These are phyloP conservation scores for Naumovozyma baii DNA, from an alignment of 805 yeast genomes.

Conservation along the genomic window DNA sequence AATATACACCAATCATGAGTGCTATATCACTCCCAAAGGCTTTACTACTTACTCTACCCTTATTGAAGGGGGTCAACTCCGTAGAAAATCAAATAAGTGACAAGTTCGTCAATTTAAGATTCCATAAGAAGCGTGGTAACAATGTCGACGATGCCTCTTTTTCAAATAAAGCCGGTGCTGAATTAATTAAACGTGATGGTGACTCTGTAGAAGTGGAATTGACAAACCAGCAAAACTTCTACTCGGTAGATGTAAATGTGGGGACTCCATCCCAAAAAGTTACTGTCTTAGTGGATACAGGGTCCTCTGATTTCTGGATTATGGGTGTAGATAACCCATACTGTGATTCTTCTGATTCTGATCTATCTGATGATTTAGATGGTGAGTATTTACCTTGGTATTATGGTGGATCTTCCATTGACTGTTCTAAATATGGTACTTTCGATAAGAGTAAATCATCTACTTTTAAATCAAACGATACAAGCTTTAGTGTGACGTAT, in stretches of 20 bases:
- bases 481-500: constrained; percentile 39
- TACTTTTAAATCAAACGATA: constrained; percentile 20
- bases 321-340: constrained; percentile 40
- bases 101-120: constrained; percentile 11
- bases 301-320: constrained; percentile 60
- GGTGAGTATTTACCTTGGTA: too few species aligned
- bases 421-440: constrained; percentile 34
- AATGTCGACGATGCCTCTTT: constrained; percentile 4
- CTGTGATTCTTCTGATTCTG: constrained; percentile 19
- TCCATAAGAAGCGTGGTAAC: constrained; percentile 21
- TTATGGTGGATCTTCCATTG: constrained; percentile 11
- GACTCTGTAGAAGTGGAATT: constrained; percentile 30
- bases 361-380: too few species aligned
- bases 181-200: constrained; percentile 20
- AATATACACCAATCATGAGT: too few species aligned
- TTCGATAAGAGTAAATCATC: constrained; percentile 18
- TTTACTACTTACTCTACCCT: neutral
- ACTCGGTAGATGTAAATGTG: constrained; percentile 36
- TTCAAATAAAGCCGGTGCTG: constrained; percentile 4
- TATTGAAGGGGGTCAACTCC: neutral
- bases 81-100: neutral
- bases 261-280: constrained; percentile 54
- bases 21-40: neutral
- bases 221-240: constrained; percentile 35
- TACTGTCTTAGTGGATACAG: constrained; percentile 59